Evolutionary conservation across 495 filamentous ascomycete genomes (phyloP), one percentile per base, ranked within the genome.

Genomic region (Parathielavia hyrcaniae): DNA sequence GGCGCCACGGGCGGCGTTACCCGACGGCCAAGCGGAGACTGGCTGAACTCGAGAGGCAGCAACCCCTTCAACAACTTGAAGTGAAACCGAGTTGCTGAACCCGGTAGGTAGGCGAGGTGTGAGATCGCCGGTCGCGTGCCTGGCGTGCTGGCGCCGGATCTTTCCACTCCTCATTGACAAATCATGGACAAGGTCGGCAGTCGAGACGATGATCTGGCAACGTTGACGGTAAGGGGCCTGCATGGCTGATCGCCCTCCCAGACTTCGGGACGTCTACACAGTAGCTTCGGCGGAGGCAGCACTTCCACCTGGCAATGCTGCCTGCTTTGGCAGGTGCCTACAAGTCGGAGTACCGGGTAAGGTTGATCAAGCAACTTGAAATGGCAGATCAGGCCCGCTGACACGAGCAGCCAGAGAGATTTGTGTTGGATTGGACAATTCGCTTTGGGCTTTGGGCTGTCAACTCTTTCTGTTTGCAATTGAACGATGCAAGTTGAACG

Each of bases 71-170:
- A 54, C 12, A n/a, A n/a, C n/a, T n/a, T n/a, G 30, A 52, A 48
- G 59, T 68, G 67, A 70, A 70, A 70, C 67, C 63, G 47, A 61
- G 63, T 43, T 45, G 53, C 61, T 66, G 63, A 61, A 62, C 61
- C 64, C 55, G 58, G 10, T 57, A 57, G 58, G 10, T 57, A 57
- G 61, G 50, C 26, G 26, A 58, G 40, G 48, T 50, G 39, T 5
- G 39, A 44, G 39, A n/a, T 13, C 14, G 36, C 50, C 57, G 57
- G 50, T 50, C 63, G 60, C 57, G 55, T 57, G 55, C 19, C 41
- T 23, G 59, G 48, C 52, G 20, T 65, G 41, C 55, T 46, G 17
- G 17, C 7, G 10, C 41, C 50, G 32, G 22, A 9, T 40, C 44
- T 22, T 23, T 36, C 54, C 26, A 23, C 26, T 59, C 48, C 12